Evolutionary conservation across 805 yeast species (phyloP), one percentile per base, ranked within the genome.

Genomic region (Candida quercuum): DNA sequence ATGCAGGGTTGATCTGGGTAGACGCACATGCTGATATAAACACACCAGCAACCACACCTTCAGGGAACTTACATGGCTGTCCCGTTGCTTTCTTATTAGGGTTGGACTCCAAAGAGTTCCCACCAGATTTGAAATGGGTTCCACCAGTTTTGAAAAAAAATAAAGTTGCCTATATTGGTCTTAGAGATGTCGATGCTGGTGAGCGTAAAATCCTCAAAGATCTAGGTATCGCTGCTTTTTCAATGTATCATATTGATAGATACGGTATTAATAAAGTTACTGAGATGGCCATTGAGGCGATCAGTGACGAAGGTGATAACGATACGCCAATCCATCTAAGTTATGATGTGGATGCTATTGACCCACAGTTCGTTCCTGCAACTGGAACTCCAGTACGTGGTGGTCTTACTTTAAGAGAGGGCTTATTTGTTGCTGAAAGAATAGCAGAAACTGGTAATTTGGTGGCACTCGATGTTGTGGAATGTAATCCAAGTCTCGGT

Each of bases 11-110:
- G 28, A 59, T 91, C 45, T 91, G 99, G 99, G 82, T 91, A 51
- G 99, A 91, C 63, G 99, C 99, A 0, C 99, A 91, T 60, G 96
- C 98, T 15, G 99, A 91, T 60, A 82, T 93, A 58, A 93, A 93
- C 68, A 83, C 97, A 1, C 86, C 96, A 10, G 68, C 70, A 25
- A 77, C 87, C 8, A 80, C 97, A 2, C 82, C 74, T 21, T 78
- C 91, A 7, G 98, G 98, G 29, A 93, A 91, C 61, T 69, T 91
- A 51, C 99, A 91, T 60, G 99, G 99, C 6, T 89, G 97, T 60
- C 99, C 99, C 2, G 87, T 91, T 25, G 77, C 96, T 3, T 93
- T 93, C 57, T 67, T 91, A 39, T 69, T 88, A 75, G 97, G 97
- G 3, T 66, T 89, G 37, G 86, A 84, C 47, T 60, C 64, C 37